Conservation (phyloP, 2,329 filamentous ascomycete genomes). For the Penicillium capsulatum region DNA sequence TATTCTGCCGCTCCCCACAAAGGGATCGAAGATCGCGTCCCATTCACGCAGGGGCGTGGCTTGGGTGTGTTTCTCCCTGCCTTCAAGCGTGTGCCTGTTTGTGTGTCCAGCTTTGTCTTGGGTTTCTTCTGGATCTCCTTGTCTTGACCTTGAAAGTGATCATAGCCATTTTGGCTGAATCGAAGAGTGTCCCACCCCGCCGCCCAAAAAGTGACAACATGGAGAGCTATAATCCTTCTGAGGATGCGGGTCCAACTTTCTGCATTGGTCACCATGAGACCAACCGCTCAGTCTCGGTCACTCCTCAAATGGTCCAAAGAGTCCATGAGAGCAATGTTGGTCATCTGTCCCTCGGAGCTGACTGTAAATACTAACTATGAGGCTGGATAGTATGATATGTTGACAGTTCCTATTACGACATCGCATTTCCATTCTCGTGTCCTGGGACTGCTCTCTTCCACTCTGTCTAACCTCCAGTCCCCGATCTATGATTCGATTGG, state of each 20-base stretch:
- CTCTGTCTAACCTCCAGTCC: constrained; percentile 45
- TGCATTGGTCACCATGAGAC: constrained; percentile 61
- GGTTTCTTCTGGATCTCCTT: neutral
- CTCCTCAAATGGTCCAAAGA: constrained; percentile 49
- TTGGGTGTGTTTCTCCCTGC: constrained; percentile 2
- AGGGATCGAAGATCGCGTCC: constrained; percentile 21
- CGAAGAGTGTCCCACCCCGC: neutral
- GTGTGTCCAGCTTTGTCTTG: neutral
- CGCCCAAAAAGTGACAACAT: constrained; percentile 22
- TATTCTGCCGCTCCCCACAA: constrained; percentile 32
- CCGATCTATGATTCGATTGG: constrained; percentile 32
- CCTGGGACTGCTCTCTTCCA: constrained; percentile 49
- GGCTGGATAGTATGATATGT: constrained; percentile 58
- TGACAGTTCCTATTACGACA: constrained; percentile 60
- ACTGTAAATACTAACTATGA: constrained; percentile 7
- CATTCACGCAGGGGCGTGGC: constrained; percentile 5
- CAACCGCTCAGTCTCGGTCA: constrained; percentile 47
- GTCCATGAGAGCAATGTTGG: constrained; percentile 55
- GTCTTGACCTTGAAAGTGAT: neutral
- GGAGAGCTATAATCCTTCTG: constrained; percentile 30
- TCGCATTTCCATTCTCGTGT: constrained; percentile 57
- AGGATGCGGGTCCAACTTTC: constrained; percentile 47
- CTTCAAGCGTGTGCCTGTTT: neutral
- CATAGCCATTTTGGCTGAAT: neutral
- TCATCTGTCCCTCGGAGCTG: constrained; percentile 5